Evolutionary conservation across 352 stramenopile species (phyloP).

Genomic region (Globisporangium perplexum): DNA sequence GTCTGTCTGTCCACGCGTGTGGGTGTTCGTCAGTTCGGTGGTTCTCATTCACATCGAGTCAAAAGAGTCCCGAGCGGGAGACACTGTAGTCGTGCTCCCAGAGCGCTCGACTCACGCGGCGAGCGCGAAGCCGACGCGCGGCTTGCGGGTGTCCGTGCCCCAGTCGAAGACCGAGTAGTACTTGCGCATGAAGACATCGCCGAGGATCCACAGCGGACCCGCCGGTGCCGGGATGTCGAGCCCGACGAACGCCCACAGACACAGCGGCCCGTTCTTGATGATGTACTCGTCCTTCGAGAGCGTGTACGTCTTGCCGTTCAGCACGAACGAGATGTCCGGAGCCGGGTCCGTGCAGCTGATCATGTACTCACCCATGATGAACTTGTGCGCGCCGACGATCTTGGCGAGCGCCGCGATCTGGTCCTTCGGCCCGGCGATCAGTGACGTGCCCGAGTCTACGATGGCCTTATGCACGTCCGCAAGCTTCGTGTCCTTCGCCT

Average conservation of each 20-base stretch:
- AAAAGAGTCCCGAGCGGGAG: neutral
- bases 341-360: constrained; percentile 85
- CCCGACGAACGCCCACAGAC: constrained; percentile 13
- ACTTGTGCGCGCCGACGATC: constrained; percentile 58
- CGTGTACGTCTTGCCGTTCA: constrained; percentile 83
- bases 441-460: constrained; percentile 19
- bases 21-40: neutral
- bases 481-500: constrained; percentile 24
- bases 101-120: constrained; percentile 20
- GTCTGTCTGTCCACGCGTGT: neutral
- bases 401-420: constrained; percentile 16
- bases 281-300: constrained; percentile 88
- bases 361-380: constrained; percentile 90
- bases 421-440: constrained; percentile 14
- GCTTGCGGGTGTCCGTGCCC: constrained; percentile 38
- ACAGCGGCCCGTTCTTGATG: constrained; percentile 50
- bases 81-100: neutral
- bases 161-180: constrained; percentile 92
- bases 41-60: neutral
- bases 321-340: constrained; percentile 86
- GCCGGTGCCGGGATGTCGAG: constrained; percentile 8
- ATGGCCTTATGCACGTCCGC: constrained; percentile 17
- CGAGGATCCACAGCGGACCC: constrained; percentile 35
- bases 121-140: constrained; percentile 72
- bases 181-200: constrained; percentile 92